Conservation (phyloP, 371 early-diverging fungal genomes). For the Fennellomyces sp. region DNA sequence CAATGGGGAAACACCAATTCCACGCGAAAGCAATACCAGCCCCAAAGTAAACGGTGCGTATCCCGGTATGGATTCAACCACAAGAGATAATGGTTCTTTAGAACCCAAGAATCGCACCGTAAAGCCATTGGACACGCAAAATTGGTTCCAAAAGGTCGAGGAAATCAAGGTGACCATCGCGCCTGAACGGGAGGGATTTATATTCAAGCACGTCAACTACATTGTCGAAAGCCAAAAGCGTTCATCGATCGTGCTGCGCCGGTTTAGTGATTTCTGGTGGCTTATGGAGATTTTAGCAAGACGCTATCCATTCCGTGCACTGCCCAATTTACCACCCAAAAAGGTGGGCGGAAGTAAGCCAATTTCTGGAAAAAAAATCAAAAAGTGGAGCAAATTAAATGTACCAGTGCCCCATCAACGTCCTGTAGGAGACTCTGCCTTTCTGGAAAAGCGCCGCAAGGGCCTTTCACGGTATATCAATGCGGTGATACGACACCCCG, state of each 20-base stretch:
- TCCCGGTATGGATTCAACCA: slow-evolving; percentile 7
- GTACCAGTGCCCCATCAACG: not conserved
- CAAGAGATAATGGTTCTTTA: not conserved
- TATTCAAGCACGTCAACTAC: slow-evolving; percentile 84
- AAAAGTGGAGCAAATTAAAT: not conserved
- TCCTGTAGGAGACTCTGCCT: slow-evolving; percentile 60
- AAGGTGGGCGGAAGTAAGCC: slow-evolving; percentile 50
- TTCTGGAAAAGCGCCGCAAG: slow-evolving; percentile 69
- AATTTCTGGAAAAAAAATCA: not conserved
- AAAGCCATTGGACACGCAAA: slow-evolving; percentile 9
- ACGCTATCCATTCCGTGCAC: slow-evolving; percentile 75
- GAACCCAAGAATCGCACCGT: not conserved
- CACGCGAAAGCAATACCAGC: not conserved
- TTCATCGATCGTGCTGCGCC: slow-evolving; percentile 64
- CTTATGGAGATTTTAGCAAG: slow-evolving; percentile 68
- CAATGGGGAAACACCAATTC: not conserved
- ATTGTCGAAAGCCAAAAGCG: slow-evolving; percentile 69
- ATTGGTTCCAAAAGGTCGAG: slow-evolving; percentile 49
- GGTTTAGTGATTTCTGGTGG: slow-evolving; percentile 90
- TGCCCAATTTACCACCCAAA: slow-evolving; percentile 72
- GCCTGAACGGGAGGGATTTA: slow-evolving; percentile 77
- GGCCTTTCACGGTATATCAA: slow-evolving; percentile 75
- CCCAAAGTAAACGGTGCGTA: slow-evolving; percentile 4
- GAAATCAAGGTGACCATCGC: slow-evolving; percentile 54
- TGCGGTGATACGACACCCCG: slow-evolving; percentile 74